A percentile compares a stretch with the other conserved stretches of the same genome.
phyloP scores from a whole-genome alignment of 305 asterid species.

The Withania somnifera region DNA sequence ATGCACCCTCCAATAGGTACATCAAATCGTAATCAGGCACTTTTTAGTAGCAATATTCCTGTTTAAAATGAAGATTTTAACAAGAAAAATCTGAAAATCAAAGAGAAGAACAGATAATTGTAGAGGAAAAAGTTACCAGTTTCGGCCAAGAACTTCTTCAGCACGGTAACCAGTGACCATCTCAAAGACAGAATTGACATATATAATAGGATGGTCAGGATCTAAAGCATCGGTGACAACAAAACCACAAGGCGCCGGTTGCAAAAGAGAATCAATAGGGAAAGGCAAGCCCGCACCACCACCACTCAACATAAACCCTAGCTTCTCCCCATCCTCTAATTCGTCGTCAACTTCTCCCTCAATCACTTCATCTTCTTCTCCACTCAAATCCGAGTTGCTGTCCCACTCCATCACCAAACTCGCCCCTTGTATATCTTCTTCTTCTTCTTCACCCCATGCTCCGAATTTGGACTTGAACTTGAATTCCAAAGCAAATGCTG shows the following conservation, averaged over 20 bases:
- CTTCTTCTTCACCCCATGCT: neutral
- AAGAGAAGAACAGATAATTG: neutral
- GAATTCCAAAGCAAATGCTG: neutral
- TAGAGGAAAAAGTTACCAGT: slow-evolving; percentile 41
- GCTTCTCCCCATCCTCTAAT: too few relatives aligned
- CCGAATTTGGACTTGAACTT: neutral
- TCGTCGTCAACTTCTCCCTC: slow-evolving; percentile 46
- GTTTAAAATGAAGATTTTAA: neutral
- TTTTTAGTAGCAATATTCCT: neutral
- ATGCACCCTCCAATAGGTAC: neutral
- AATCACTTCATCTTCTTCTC: slow-evolving; percentile 58
- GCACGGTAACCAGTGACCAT: slow-evolving; percentile 80
- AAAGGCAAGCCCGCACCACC: slow-evolving; percentile 43
- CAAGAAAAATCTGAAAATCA: neutral
- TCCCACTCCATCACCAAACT: slow-evolving; percentile 12
- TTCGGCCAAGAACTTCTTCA: slow-evolving; percentile 83
- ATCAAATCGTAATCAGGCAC: neutral
- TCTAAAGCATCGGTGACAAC: slow-evolving; percentile 76
- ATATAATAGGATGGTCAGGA: slow-evolving; percentile 68
- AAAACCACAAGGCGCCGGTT: slow-evolving; percentile 86
- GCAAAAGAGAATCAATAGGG: slow-evolving; percentile 56
- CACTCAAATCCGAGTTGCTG: slow-evolving; percentile 5
- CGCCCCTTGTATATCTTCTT: neutral
- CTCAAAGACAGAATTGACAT: slow-evolving; percentile 83
- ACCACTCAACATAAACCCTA: slow-evolving; percentile 59